Conservation (phyloP, 495 filamentous ascomycete species). For the Annulohypoxylon moriforme region DNA sequence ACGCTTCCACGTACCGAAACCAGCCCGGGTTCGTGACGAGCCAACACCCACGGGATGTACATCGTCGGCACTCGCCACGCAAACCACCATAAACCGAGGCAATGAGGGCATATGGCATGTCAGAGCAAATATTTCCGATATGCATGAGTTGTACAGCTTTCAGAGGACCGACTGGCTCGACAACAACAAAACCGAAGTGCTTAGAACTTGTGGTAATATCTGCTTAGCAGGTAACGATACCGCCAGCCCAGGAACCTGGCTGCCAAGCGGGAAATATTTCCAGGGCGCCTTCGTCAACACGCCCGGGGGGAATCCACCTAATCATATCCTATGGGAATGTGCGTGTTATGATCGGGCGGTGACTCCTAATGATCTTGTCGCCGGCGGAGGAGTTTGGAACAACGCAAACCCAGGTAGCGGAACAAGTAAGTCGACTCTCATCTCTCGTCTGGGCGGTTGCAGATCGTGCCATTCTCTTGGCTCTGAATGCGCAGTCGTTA, state of each 20-base stretch:
- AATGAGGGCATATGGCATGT: conserved; percentile 42
- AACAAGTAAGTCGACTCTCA: conserved; percentile 31
- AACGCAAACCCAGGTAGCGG: conserved; percentile 40
- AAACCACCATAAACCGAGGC: conserved; percentile 37
- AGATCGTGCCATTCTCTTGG: not conserved
- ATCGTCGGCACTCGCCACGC: conserved; percentile 32
- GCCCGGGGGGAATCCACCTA: conserved; percentile 31
- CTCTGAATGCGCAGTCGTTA: not conserved
- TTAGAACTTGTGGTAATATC: conserved; percentile 34
- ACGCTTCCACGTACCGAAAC: conserved; percentile 36
- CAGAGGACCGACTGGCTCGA: conserved; percentile 39
- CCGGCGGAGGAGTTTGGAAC: conserved; percentile 38
- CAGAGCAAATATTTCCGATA: conserved; percentile 19
- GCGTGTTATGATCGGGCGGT: conserved; percentile 39
- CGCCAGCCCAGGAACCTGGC: conserved; percentile 34
- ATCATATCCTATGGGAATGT: conserved; percentile 40
- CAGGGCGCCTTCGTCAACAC: conserved; percentile 41
- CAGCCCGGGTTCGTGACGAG: conserved; percentile 29
- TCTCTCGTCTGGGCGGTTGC: not conserved
- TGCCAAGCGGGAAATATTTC: conserved; percentile 34
- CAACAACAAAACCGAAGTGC: conserved; percentile 36
- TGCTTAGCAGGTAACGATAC: conserved; percentile 40
- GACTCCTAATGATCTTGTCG: conserved; percentile 24
- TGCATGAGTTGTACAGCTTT: conserved; percentile 34
- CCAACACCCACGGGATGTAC: conserved; percentile 37